Evolutionary conservation across 306 rosid genomes (phyloP).

Genomic region (Adenanthera pavonina): DNA sequence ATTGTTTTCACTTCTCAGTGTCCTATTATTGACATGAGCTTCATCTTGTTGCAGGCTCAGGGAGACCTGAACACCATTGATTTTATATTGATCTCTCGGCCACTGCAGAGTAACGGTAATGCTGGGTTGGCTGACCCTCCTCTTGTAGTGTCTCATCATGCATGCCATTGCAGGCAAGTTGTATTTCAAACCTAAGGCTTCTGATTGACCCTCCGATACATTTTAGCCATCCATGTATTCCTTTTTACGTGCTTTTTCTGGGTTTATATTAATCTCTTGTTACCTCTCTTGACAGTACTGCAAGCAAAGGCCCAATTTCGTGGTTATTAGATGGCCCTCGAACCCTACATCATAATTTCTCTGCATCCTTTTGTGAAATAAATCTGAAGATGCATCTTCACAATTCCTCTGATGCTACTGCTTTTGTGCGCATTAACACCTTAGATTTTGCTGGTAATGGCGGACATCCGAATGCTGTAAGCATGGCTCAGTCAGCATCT

Average conservation of each 20-base stretch:
- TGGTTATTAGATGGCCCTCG: conserved; percentile 91
- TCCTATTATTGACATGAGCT: conserved; percentile 27
- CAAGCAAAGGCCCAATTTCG: conserved; percentile 78
- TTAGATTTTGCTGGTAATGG: conserved; percentile 42
- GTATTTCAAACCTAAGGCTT: conserved; percentile 29
- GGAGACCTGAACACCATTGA: conserved; percentile 72
- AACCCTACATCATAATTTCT: conserved; percentile 74
- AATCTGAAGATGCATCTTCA: conserved; percentile 72
- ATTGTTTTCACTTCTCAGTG: background rate
- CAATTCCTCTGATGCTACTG: conserved; percentile 66
- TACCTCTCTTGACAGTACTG: conserved; percentile 54
- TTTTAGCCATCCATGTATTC: conserved; percentile 17
- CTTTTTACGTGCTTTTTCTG: conserved; percentile 16
- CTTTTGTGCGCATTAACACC: conserved; percentile 68
- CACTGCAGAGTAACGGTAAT: conserved; percentile 48
- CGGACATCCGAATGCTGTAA: conserved; percentile 43
- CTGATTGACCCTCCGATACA: conserved; percentile 27
- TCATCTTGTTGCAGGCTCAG: conserved; percentile 49
- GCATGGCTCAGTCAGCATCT: conserved; percentile 43
- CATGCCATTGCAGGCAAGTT: conserved; percentile 88
- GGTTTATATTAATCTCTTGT: conserved; percentile 10
- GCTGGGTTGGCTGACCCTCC: conserved; percentile 59
- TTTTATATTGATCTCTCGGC: conserved; percentile 78
- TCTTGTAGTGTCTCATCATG: conserved; percentile 73
- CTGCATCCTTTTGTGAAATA: conserved; percentile 70